Percentiles rank a stretch among this genome's conserved stretches.
These are phyloP conservation scores for Selaginella tamariscina DNA, from an alignment of 75 land plant genomes.

Conservation along the genomic window DNA sequence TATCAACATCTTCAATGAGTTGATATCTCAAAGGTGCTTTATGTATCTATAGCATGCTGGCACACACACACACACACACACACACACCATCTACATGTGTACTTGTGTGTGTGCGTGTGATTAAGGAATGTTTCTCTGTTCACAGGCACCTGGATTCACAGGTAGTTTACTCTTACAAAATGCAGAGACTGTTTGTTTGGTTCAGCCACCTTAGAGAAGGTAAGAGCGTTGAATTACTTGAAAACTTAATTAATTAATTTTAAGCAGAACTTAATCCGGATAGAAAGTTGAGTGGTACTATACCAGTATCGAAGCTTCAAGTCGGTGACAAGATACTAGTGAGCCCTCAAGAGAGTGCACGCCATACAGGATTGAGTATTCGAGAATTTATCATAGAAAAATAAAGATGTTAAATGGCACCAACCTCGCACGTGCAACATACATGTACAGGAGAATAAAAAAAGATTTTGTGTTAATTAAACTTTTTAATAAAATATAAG, in stretches of 20 bases:
- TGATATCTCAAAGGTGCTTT: background rate
- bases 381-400: conserved; percentile 72
- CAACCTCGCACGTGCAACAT: no score
- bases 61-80: background rate
- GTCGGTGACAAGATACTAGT: conserved; percentile 60
- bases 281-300: conserved; percentile 15
- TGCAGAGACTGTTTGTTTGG: conserved; percentile 84
- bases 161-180: conserved; percentile 61
- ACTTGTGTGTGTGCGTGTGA: background rate
- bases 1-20: background rate
- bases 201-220: conserved; percentile 29
- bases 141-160: background rate
- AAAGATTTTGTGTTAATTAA: no score
- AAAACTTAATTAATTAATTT: background rate
- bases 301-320: conserved; percentile 68
- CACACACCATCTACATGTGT: background rate
- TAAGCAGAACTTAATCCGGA: conserved; percentile 24
- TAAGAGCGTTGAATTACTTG: background rate
- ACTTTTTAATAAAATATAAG: no score
- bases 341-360: conserved; percentile 58
- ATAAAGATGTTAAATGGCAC: no score
- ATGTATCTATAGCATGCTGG: background rate
- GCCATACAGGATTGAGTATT: conserved; percentile 79
- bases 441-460: no score
- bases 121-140: background rate